Base-by-base conservation (phyloP, 2,329 filamentous ascomycete species). In the Trichophyton schoenleinii region DNA sequence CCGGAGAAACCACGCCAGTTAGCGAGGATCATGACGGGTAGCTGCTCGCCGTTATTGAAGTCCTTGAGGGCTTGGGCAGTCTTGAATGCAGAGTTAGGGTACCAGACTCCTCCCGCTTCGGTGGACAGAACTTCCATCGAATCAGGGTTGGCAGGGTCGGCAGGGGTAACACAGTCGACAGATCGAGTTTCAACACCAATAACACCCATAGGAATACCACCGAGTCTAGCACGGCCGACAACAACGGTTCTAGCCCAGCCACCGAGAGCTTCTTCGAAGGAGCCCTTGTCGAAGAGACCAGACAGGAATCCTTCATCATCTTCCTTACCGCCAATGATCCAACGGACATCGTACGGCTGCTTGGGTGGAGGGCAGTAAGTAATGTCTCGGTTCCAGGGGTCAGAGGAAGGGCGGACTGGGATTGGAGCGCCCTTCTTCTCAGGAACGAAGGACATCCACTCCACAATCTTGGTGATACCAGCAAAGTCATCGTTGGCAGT, bases 1-100 rank as follows among this genome's bases (percentile, higher is more conserved):
- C 94, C 94, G 68, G 94, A 99, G 89, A 99, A 99, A 81, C 94
- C 94, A 85, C 94, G 87, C 94, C 94, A 99, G 83, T 99, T 99
- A 78, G 94, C 94, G 66, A 99, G 85, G 73, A 99, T 99, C 91
- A 99, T 97, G 67, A 99, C 80, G 62, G 94, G 94, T 71, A 99
- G 82, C 80, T 99, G 94, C 79, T 99, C 94, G 74, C 94, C 94
- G 67, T 95, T 85, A 84, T 99, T 99, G 84, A 99, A 99, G 80
- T 99, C 94, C 70, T 88, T 91, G 79, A 99, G 95, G 61, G 94
- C 94, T 77, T 99, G 94, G 2, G 94, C 94, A 64, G 94, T 99
- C 88, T 99, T 99, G 86, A 92, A 99, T 25, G 94, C 94, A 9
- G 92, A 97, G 83, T 99, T 99, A 72, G 94, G 94, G 79, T 97